Percentiles rank a stretch among this genome's conserved stretches.
These are phyloP conservation scores for grape (Vitis vinifera) DNA, from an alignment of 164 flowering plant genomes.

Conservation along the genomic window ASM3070453v1 NC_081816.1:20490001-20490500, in stretches of 20 bases:
- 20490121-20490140: slow-evolving; percentile 79
- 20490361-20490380: not conserved
- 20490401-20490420: no score
- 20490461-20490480: no score
- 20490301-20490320: slow-evolving; percentile 76
- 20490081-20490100: slow-evolving; percentile 72
- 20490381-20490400: no score
- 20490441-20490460: no score
- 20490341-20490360: not conserved
- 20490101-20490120: slow-evolving; percentile 68
- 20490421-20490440: no score
- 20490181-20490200: not conserved
- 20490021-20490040: not conserved
- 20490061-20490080: slow-evolving; percentile 81
- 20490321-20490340: slow-evolving; percentile 17
- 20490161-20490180: not conserved
- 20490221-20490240: slow-evolving; percentile 9
- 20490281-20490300: slow-evolving; percentile 80
- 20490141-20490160: slow-evolving; percentile 1
- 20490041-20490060: slow-evolving; percentile 74
- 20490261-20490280: slow-evolving; percentile 67
- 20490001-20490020: no score
- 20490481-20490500: no score
- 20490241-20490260: slow-evolving; percentile 55
- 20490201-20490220: slow-evolving; percentile 4